Evolutionary conservation across 208 protist species (phyloP).

Genomic region (Tritrichomonas musculus): DNA sequence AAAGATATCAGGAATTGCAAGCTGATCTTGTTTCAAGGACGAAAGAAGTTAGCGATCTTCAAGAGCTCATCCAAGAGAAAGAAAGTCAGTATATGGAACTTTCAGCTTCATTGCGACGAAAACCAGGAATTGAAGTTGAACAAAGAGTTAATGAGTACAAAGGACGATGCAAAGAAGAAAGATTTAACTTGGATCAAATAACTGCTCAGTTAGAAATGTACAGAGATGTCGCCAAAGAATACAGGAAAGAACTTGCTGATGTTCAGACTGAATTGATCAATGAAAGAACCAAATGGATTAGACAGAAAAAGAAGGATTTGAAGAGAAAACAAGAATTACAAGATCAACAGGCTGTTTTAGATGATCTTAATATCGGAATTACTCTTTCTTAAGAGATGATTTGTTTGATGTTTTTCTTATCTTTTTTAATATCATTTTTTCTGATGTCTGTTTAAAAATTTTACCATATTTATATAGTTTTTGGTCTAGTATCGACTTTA

Average conservation of each 20-base stretch:
- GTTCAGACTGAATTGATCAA: neutral
- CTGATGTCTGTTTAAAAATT: no score
- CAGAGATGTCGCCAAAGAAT: neutral
- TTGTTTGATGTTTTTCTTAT: no score
- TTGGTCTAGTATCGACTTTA: no score
- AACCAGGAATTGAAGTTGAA: neutral
- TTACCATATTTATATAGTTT: no score
- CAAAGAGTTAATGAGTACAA: neutral
- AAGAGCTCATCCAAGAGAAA: neutral
- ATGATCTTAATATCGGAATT: no score
- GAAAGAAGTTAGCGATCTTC: neutral
- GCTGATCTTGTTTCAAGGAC: neutral
- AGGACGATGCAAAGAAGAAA: neutral
- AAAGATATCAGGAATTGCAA: constrained; percentile 20
- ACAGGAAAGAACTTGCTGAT: neutral
- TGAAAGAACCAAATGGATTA: neutral
- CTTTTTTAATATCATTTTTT: no score
- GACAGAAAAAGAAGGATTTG: neutral
- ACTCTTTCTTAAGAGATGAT: no score
- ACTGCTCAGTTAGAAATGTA: neutral
- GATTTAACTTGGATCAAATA: neutral
- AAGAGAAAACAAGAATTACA: no score
- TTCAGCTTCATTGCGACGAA: neutral
- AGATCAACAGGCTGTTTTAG: no score
- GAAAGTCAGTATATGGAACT: neutral